Evolutionary conservation across 257 asterid species (phyloP), one percentile per base, ranked within the genome.

Genomic region (Apocynum venetum): DNA sequence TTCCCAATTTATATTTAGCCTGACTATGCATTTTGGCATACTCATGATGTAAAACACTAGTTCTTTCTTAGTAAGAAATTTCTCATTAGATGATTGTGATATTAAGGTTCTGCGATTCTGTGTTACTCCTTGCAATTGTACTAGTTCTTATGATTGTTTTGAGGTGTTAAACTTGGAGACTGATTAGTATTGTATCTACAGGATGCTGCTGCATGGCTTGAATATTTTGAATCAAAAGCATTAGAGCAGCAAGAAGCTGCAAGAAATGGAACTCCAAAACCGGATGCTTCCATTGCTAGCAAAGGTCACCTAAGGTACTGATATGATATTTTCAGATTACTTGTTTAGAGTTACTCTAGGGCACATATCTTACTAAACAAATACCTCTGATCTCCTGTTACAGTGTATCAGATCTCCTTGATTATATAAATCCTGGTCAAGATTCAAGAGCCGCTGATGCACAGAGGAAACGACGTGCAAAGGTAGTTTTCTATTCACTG

Each of bases 191-290:
- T 78, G 66, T 31, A 53, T 72, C 63, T 89, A 81, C 88, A 96
- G 99, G 99, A 96, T 89, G 99, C 99, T 85, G 98, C 98, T 83
- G 98, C 99, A 56, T 96, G 99, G 99, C 99, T 92, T 56, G 99
- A 96, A 78, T 96, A 93, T 85, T 96, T 96, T 76, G 98, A 96
- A 86, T 96, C 99, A 60, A 96, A 93, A 83, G 99, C 98, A 48
- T 77, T 91, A 85, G 99, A 96, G 85, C 99, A 96, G 87, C 98
- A 93, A 89, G 99, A 96, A 88, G 98, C 98, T 43, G 96, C 97
- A 77, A 90, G 95, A 67, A 87, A 83, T 77, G 98, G 99, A 81
- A 91, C 97, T 70, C 98, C 98, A 38, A 96, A 86, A 85, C 97
- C 92, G n/a, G 99, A 96, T 88, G 92, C 96, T 81, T 88, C 98